Conservation (phyloP, 2,329 filamentous ascomycete genomes). For the Zasmidium angulare region DNA sequence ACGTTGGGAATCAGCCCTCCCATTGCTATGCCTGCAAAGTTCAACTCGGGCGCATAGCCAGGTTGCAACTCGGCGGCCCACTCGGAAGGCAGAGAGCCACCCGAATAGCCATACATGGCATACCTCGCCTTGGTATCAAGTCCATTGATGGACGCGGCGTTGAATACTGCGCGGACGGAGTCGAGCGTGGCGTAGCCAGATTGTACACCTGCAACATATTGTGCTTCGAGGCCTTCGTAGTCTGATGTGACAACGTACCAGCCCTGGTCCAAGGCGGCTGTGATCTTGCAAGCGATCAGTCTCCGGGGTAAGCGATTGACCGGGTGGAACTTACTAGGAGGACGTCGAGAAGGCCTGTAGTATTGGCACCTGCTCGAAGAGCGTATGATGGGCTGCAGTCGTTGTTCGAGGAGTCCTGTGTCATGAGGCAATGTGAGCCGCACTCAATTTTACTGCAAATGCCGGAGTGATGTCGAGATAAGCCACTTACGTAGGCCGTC, state of each 20-base stretch:
- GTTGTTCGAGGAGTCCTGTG: background rate
- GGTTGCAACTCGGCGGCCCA: conserved; percentile 53
- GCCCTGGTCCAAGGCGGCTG: conserved; percentile 39
- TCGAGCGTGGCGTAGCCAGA: conserved; percentile 45
- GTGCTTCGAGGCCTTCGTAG: conserved; percentile 40
- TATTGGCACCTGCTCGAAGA: conserved; percentile 8
- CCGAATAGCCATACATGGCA: conserved; percentile 56
- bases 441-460: background rate
- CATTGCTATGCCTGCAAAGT: conserved; percentile 47
- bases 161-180: conserved; percentile 40
- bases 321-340: background rate
- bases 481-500: conserved; percentile 28
- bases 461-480: no score
- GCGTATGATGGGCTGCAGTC: conserved; percentile 40
- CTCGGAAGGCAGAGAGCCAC: conserved; percentile 51
- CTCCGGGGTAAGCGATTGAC: background rate
- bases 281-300: background rate
- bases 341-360: background rate
- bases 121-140: conserved; percentile 20
- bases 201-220: conserved; percentile 41
- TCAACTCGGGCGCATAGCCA: conserved; percentile 53
- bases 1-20: conserved; percentile 49
- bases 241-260: conserved; percentile 50
- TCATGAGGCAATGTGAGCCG: background rate
- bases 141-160: conserved; percentile 8